A percentile compares a stretch with the other conserved stretches of the same genome.
Evolutionary conservation across 2,329 filamentous ascomycete species (phyloP).

Genomic region (Aspergillus hortae): DNA sequence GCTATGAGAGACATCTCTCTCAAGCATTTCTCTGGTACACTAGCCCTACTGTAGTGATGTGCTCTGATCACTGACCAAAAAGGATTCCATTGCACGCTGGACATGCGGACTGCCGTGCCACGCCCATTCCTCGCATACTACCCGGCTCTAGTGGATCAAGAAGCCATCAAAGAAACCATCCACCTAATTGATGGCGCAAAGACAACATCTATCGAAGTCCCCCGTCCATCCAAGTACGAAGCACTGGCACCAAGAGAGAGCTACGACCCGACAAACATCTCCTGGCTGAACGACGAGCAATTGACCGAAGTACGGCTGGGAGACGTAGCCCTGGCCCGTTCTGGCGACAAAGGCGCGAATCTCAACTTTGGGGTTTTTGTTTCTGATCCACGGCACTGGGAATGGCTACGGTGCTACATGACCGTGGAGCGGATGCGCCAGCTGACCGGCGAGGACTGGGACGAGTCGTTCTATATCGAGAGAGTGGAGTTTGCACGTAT

Average conservation of each 20-base stretch:
- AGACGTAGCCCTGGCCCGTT: conserved; percentile 43
- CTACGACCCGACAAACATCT: conserved; percentile 23
- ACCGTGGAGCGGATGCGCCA: conserved; percentile 36
- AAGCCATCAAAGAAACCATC: conserved; percentile 24
- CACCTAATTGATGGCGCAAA: conserved; percentile 16
- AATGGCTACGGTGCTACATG: conserved; percentile 41
- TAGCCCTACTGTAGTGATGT: not conserved
- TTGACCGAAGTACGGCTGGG: conserved; percentile 33
- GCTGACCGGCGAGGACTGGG: conserved; percentile 45
- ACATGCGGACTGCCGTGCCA: conserved; percentile 40
- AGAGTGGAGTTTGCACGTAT: conserved; percentile 48
- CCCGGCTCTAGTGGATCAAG: conserved; percentile 33
- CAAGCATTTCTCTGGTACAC: conserved; percentile 40
- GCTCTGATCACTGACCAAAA: not conserved
- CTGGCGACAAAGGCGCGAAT: conserved; percentile 41
- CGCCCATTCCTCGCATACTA: conserved; percentile 43
- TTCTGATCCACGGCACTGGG: conserved; percentile 20
- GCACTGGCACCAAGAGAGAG: conserved; percentile 10
- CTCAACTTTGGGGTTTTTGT: conserved; percentile 42
- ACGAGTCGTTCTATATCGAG: conserved; percentile 42
- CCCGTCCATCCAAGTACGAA: conserved; percentile 16
- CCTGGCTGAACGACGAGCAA: conserved; percentile 13
- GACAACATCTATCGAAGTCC: conserved; percentile 8
- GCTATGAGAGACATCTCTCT: conserved; percentile 37
- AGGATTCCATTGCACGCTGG: conserved; percentile 44